A percentile compares a stretch with the other conserved stretches of the same genome.
phyloP scores from a whole-genome alignment of 192 early-diverging fungal genomes.

The Entophlyctis luteolus region DNA sequence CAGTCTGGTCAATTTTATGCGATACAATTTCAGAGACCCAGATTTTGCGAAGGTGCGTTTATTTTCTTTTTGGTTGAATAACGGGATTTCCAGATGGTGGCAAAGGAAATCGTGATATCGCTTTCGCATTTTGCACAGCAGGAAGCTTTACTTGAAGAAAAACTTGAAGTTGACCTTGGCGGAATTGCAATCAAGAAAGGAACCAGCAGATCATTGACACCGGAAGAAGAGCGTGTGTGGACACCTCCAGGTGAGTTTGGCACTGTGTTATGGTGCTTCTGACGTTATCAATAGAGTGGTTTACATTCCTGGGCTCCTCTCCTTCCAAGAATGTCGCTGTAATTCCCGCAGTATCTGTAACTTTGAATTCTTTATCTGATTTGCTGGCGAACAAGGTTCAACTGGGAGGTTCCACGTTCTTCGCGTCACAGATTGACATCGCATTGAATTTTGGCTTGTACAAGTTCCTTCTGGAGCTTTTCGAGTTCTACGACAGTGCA shows the following conservation, averaged over 20 bases:
- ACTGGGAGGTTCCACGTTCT: slow-evolving; percentile 37
- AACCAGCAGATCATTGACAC: slow-evolving; percentile 38
- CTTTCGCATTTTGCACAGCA: slow-evolving; percentile 6
- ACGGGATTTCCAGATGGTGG: slow-evolving; percentile 17
- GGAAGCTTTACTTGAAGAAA: slow-evolving; percentile 4
- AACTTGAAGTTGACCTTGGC: slow-evolving; percentile 13
- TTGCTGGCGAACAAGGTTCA: slow-evolving; percentile 26
- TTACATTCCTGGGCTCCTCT: slow-evolving; percentile 38
- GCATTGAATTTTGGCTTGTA: slow-evolving; percentile 53
- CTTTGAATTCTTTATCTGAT: slow-evolving; percentile 12
- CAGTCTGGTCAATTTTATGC: slow-evolving; percentile 24
- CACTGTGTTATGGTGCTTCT: not conserved
- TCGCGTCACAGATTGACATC: slow-evolving; percentile 46
- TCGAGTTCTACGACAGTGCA: slow-evolving; percentile 35
- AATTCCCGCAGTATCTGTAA: slow-evolving; percentile 24
- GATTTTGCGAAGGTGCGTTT: slow-evolving; percentile 36
- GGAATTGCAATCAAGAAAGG: slow-evolving; percentile 39
- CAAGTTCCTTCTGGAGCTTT: slow-evolving; percentile 43
- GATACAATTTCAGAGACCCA: slow-evolving; percentile 47
- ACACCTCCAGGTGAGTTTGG: slow-evolving; percentile 31
- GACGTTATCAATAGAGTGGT: slow-evolving; percentile 34
- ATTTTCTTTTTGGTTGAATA: not conserved
- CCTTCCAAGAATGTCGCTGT: slow-evolving; percentile 40
- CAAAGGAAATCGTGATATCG: slow-evolving; percentile 22
- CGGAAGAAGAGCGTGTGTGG: slow-evolving; percentile 47